Evolutionary conservation across 2,329 filamentous ascomycete genomes (phyloP), one percentile per base, ranked within the genome.

Genomic region (Xylaria sp.): DNA sequence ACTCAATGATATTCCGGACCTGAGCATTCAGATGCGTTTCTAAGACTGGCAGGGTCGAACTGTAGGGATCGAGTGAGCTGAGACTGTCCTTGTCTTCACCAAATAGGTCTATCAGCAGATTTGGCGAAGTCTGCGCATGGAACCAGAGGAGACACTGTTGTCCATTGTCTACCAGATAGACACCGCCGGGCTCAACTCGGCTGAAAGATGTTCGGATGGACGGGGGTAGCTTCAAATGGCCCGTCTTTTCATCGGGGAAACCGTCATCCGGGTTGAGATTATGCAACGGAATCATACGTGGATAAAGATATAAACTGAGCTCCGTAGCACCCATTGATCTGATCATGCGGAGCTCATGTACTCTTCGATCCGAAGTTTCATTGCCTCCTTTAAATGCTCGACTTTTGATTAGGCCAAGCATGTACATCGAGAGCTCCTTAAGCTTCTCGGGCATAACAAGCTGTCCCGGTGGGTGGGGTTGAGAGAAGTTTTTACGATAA

Each of bases 391-490:
- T 98, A 83, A 98, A 94, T 2, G 95, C 94, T 66, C 96, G 90
- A 65, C 90, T 94, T 81, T 99, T 99, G 78, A 97, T 83, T 71
- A 98, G 84, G 57, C 92, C 91, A 10, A 99, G 90, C 82, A 97
- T 93, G 80, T 96, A 98, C 94, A 99, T 98, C 76, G 92, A 90
- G 75, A 97, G 94, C 79, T 99, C 96, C 79, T 98, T 98, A 35
- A 99, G 87, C 73, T 95, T 93, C 82, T 99, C 96, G 0, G 96
- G 96, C 81, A 99, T 90, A 35, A 99, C 94, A 35, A 99, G 88
- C 80, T 99, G 94, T 5, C 94, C 93, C 1, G 94, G 93, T 9
- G 96, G 95, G 76, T 97, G 93, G 2, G 90, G 88, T 66, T 92
- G 92, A 5, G 93, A 92, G 75, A 96, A 96, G 81, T 97, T 92